Base-by-base conservation (phyloP, 1,139 yeast genomes). In the Geotrichum siamense region DNA sequence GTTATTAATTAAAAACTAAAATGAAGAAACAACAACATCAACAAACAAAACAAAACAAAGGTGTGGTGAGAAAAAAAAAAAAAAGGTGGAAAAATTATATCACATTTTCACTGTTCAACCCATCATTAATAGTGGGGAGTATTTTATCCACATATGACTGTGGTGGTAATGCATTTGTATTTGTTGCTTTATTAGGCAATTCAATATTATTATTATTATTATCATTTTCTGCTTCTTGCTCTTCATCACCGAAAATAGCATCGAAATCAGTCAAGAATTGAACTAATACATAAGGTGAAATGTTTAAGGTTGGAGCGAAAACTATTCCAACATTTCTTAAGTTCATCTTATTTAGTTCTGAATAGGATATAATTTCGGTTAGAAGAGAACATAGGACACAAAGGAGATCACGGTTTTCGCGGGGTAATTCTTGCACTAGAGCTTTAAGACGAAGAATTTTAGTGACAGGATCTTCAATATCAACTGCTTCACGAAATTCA, bases 241-340 rank as follows among this genome's bases (percentile, higher is more conserved):
- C 35, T 3, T 39, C 74, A 26, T 70, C 69, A 48, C 77, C 79
- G 56, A 83, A 84, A 12, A 84, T 72, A 53, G 78, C 75, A 22
- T 67, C 72, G 58, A 76, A 82, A 58, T 84, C 86, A 39, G 74
- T 74, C 54, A 85, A 70, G 48, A 82, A 74, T n/a, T 78, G 71
- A 39, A 74, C 72, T 49, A 85, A 68, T 3, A 83, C 74, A 44
- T 77, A 80, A 17, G 79, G 69, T 0, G 94, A 78, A 32, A 85
- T 70, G 53, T 81, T 81, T 51, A 85, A 69, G 0, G 95, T 84
- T 2, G 94, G 94, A 3, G 89, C 84, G 61, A 85, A 83, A 16
- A 86, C 94, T 58, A 85, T 85, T 56, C 91, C 80, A 42, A 85
- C 56, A 58, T 86, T 85, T 49, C 81, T 69, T 51, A 81, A 62